Conservation (phyloP, 2,329 filamentous ascomycete species). For the Cordyceps cicadae region DNA sequence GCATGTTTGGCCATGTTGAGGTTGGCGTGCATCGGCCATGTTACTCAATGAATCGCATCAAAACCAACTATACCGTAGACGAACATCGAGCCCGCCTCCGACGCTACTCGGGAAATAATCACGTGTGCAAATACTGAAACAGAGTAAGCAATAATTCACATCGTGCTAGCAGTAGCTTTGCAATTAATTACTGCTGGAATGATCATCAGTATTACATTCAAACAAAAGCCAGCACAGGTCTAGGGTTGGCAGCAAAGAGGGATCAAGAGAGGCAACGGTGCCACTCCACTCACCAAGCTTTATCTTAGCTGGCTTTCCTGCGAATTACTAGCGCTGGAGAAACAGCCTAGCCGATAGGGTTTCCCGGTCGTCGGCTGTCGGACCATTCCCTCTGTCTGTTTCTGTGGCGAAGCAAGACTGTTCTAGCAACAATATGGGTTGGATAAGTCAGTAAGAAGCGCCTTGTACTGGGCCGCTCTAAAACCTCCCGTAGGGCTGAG, state of each 20-base stretch:
- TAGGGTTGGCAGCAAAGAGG: not conserved
- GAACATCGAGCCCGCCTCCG: not conserved
- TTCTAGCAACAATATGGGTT: not conserved
- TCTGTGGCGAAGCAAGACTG: not conserved
- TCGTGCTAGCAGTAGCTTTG: too few relatives aligned
- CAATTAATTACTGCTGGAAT: too few relatives aligned
- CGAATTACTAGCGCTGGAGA: not conserved
- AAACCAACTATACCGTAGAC: not conserved
- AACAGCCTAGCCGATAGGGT: conserved; percentile 2
- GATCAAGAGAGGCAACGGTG: not conserved
- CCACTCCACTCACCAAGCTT: not conserved
- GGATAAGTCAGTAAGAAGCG: not conserved
- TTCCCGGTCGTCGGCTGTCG: conserved; percentile 2
- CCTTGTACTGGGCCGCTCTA: not conserved
- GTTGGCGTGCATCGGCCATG: not conserved
- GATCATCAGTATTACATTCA: too few relatives aligned
- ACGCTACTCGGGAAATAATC: too few relatives aligned
- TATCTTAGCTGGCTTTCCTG: not conserved
- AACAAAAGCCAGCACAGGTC: not conserved
- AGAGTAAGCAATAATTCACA: too few relatives aligned
- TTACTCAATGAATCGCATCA: not conserved
- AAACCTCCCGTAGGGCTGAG: conserved; percentile 5
- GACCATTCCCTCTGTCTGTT: not conserved
- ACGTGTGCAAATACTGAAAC: too few relatives aligned
- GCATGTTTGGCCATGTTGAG: not conserved